Evolutionary conservation across 2,329 filamentous ascomycete genomes (phyloP).

Genomic region (Tolypocladium ophioglossoides): DNA sequence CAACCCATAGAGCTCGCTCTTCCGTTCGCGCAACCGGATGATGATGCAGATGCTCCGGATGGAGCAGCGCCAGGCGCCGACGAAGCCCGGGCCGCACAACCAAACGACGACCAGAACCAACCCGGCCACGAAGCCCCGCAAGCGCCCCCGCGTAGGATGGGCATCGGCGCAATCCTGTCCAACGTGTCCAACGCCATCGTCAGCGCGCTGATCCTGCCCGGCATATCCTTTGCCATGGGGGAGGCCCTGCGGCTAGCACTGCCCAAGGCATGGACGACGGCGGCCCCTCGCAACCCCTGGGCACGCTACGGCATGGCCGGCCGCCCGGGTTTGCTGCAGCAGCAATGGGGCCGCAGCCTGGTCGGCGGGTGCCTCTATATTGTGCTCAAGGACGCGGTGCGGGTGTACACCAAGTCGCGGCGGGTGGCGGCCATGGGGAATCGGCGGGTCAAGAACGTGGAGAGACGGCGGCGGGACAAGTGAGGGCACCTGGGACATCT

Average conservation of each 20-base stretch:
- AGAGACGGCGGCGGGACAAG: constrained; percentile 18
- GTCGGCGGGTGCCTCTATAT: constrained; percentile 84
- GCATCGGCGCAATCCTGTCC: constrained; percentile 26
- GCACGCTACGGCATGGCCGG: constrained; percentile 12
- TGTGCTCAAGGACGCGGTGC: constrained; percentile 60
- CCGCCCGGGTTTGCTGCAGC: constrained; percentile 61
- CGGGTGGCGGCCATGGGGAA: constrained; percentile 45
- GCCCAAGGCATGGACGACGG: constrained; percentile 55
- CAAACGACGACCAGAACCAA: background rate
- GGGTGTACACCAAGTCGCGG: constrained; percentile 53
- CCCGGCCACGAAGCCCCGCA: constrained; percentile 20
- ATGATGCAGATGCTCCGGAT: background rate
- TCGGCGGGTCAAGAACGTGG: constrained; percentile 42
- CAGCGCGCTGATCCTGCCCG: constrained; percentile 63
- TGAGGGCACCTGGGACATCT: background rate
- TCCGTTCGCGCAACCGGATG: background rate
- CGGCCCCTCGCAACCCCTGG: constrained; percentile 18
- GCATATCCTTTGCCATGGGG: constrained; percentile 68
- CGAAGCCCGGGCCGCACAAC: background rate
- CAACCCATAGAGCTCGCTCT: constrained; percentile 3
- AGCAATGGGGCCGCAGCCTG: constrained; percentile 80
- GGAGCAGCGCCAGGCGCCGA: background rate
- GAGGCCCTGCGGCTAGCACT: constrained; percentile 59
- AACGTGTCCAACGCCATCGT: constrained; percentile 39
- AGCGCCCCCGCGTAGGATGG: constrained; percentile 21